These are phyloP conservation scores for Eucalyptus virginea DNA, from an alignment of 345 rosid species.

Conservation along the genomic window DNA sequence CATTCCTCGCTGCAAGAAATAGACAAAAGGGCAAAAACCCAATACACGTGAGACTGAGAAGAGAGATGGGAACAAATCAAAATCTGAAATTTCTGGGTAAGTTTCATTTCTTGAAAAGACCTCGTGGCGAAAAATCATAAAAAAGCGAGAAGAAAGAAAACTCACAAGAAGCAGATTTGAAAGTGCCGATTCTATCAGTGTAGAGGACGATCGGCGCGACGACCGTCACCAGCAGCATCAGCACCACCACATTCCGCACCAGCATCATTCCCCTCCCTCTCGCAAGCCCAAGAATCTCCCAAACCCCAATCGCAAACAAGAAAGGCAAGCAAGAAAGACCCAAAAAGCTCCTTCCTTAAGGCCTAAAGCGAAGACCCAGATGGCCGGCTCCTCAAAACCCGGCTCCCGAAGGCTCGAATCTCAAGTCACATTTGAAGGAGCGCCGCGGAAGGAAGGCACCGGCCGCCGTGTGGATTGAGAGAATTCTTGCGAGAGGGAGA, in stretches of 20 bases:
- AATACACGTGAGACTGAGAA: neutral
- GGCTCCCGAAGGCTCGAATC: neutral
- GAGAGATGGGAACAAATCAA: neutral
- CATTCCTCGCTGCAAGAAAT: constrained; percentile 41
- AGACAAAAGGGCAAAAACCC: neutral
- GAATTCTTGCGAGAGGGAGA: neutral
- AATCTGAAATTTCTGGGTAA: neutral
- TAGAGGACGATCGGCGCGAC: constrained; percentile 72
- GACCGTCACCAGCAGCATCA: constrained; percentile 55
- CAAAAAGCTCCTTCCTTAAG: neutral
- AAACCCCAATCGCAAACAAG: neutral
- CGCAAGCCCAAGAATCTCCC: neutral
- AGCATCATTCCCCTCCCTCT: constrained; percentile 17
- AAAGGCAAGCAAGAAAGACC: neutral
- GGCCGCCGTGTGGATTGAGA: neutral
- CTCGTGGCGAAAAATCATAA: neutral
- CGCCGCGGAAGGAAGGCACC: neutral
- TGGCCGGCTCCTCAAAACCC: neutral
- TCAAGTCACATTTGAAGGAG: neutral
- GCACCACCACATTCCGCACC: constrained; percentile 54
- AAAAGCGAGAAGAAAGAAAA: neutral
- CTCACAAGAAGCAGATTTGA: constrained; percentile 35
- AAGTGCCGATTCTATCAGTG: constrained; percentile 41
- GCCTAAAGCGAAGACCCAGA: neutral
- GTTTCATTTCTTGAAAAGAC: neutral